A percentile compares a stretch with the other conserved stretches of the same genome.
phyloP scores from a whole-genome alignment of 2,329 filamentous ascomycete species.

The Dactylonectria estremocensis region DNA sequence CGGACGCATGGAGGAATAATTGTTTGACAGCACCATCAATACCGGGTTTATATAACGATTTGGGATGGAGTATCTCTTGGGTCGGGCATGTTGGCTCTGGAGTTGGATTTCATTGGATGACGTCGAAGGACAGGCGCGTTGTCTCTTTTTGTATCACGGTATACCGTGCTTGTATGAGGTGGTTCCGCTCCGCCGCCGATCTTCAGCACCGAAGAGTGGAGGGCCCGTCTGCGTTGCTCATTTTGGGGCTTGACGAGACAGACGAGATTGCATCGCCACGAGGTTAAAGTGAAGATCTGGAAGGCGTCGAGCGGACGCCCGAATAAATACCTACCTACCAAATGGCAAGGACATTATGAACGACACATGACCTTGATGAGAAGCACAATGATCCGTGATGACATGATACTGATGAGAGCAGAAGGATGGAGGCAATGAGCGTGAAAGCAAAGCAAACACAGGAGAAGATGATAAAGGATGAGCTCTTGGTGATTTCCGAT shows the following conservation, averaged over 20 bases:
- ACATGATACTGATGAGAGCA: not conserved
- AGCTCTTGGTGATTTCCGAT: not conserved
- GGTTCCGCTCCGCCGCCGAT: constrained; percentile 75
- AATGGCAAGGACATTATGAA: constrained; percentile 50
- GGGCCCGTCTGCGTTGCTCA: constrained; percentile 54
- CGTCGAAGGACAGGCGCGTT: constrained; percentile 53
- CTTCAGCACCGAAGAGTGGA: constrained; percentile 80
- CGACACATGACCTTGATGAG: constrained; percentile 15
- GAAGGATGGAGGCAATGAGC: not conserved
- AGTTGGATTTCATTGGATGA: constrained; percentile 53
- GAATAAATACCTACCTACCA: constrained; percentile 54
- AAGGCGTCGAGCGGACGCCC: constrained; percentile 75
- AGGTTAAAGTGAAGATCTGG: constrained; percentile 80
- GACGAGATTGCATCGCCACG: constrained; percentile 68
- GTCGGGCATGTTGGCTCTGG: constrained; percentile 51
- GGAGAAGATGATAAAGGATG: not conserved
- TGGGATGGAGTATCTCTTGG: constrained; percentile 44
- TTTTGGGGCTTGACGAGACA: constrained; percentile 38
- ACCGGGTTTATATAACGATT: constrained; percentile 40
- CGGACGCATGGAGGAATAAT: constrained; percentile 93
- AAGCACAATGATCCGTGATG: constrained; percentile 1
- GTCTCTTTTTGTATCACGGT: constrained; percentile 66
- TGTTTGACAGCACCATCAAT: constrained; percentile 42
- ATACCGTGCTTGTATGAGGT: constrained; percentile 63
- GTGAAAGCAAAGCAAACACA: not conserved